Conservation (phyloP, 306 rosid species). For the Prunus armeniaca region DNA sequence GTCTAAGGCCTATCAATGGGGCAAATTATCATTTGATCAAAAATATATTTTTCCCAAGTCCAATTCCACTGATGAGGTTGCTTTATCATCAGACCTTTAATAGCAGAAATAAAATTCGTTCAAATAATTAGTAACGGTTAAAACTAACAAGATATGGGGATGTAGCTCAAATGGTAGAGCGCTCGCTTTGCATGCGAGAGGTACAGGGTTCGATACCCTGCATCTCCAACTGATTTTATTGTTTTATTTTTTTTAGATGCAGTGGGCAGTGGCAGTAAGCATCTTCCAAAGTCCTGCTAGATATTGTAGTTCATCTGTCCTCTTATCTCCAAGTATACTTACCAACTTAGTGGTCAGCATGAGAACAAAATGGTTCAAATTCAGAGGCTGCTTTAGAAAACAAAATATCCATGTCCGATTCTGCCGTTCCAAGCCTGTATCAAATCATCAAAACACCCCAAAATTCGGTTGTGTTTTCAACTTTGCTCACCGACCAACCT, state of each 20-base stretch:
- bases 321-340: too few species aligned
- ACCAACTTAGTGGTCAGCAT: too few species aligned
- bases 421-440: constrained; percentile 1
- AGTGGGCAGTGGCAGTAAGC: neutral
- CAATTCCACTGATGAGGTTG: neutral
- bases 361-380: neutral
- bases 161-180: neutral
- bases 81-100: neutral
- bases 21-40: neutral
- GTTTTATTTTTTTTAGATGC: neutral
- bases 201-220: neutral
- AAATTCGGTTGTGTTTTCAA: neutral
- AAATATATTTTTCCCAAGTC: neutral
- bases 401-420: neutral
- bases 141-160: neutral
- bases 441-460: neutral
- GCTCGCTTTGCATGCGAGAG: too few species aligned
- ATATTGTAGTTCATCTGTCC: too few species aligned
- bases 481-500: neutral
- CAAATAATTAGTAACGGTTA: too few species aligned
- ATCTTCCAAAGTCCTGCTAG: too few species aligned
- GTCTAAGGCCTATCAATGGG: neutral
- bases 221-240: neutral
- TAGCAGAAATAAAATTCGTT: too few species aligned
- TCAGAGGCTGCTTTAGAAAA: neutral